A percentile compares a stretch with the other conserved stretches of the same genome.
phyloP scores from a whole-genome alignment of 352 stramenopile species.

The Globisporangium spiculum region DNA sequence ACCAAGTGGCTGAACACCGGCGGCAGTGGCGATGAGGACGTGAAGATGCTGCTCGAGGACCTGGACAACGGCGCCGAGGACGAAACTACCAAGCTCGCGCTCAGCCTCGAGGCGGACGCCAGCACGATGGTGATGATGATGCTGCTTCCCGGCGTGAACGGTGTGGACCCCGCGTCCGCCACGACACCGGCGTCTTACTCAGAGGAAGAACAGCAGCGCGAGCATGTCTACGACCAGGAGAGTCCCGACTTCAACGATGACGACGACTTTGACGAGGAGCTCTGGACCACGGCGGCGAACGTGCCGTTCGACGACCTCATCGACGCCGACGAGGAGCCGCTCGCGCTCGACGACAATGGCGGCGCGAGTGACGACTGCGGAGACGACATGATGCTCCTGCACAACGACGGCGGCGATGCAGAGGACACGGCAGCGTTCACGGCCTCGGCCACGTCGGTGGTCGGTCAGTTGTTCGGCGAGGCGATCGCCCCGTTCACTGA shows the following conservation, averaged over 20 bases:
- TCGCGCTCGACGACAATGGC: not conserved
- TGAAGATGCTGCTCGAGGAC: slow-evolving; percentile 14
- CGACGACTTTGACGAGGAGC: slow-evolving; percentile 18
- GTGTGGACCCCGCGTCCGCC: not conserved
- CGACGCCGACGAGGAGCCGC: slow-evolving; percentile 15
- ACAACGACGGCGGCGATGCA: not conserved
- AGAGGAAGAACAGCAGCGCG: slow-evolving; percentile 20
- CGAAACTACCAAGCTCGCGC: slow-evolving; percentile 2
- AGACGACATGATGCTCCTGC: not conserved
- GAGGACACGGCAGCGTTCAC: not conserved
- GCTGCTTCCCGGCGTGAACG: slow-evolving; percentile 10
- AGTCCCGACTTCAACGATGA: slow-evolving; percentile 17
- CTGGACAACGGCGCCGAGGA: slow-evolving; percentile 5
- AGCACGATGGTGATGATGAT: slow-evolving; percentile 19
- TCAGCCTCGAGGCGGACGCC: slow-evolving; percentile 18
- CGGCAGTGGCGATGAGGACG: slow-evolving; percentile 6
- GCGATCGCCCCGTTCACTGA: not conserved
- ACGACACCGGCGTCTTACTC: slow-evolving; percentile 1
- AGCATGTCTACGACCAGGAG: slow-evolving; percentile 10
- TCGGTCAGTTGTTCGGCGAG: not conserved
- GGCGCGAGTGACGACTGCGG: not conserved
- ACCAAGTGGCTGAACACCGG: not conserved
- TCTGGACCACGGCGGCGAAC: slow-evolving; percentile 13
- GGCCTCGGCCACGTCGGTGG: not conserved
- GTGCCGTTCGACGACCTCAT: slow-evolving; percentile 19